Base-by-base conservation (phyloP, 768 basidiomycete species). In the Lactifluus volemus region DNA sequence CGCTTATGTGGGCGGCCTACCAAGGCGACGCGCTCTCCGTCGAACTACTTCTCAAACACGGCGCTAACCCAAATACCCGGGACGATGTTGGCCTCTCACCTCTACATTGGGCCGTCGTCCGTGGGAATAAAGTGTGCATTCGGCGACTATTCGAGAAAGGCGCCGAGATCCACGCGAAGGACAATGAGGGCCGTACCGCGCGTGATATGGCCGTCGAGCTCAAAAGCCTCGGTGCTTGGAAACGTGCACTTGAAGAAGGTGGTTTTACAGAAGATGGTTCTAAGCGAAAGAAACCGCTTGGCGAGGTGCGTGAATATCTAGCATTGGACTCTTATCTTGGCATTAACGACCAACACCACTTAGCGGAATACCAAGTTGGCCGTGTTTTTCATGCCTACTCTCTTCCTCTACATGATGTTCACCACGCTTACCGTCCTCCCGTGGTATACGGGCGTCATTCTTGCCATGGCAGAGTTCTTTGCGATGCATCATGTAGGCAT, bases 1-100 rank as follows among this genome's bases (percentile, higher is more conserved):
- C 91, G 0, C 79, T 98, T 53, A 97, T 98, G 92, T 99, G 97
- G 97, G 97, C 97, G 5, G 92, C 93, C 9, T 99, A 98, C 73
- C 97, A 99, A 71, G 97, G 97, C 49, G 97, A 99, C 69, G 94
- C 93, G 2, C 81, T 98, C 38, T 92, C 90, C 3, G 94, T 98
- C 5, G 94, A 98, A 64, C 73, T 98, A 49, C 74, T 99, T 45
- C 79, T 99, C 54, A 82, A 85, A 58, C 91, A 95, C 66, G 92
- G 92, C 3, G 94, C 97, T 2, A 89, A 84, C 60, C 78, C 86
- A 0, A 84, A 84, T 60, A 72, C 86, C 12, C 81, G 81, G 39
- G 97, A 98, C 70, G 85, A 91, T 67, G 74, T 81, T 0, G 95
- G 93, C 0, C 79, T 99, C 54, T 81, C 92, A 1, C 90, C 96